Evolutionary conservation across 192 early-diverging fungal species (phyloP).

Genomic region (Coemansia sp.): DNA sequence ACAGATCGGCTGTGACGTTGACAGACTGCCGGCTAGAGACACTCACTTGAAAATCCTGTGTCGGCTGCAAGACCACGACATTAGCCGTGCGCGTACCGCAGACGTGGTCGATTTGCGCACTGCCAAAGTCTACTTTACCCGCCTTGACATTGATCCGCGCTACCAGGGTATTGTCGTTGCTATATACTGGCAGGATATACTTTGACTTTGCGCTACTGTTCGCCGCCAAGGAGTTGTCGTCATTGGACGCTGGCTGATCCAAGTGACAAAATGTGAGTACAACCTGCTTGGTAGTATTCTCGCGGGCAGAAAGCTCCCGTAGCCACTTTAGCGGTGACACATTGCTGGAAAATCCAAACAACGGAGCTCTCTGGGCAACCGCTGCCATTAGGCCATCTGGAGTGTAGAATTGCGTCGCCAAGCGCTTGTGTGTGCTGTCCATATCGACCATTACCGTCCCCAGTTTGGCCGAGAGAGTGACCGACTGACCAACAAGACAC

Average conservation of each 20-base stretch:
- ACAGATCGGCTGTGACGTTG: not conserved
- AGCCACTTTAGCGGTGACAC: slow-evolving; percentile 43
- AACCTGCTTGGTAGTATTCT: slow-evolving; percentile 14
- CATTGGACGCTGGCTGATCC: not conserved
- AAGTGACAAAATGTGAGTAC: slow-evolving; percentile 11
- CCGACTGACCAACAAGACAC: not conserved
- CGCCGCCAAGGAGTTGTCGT: not conserved
- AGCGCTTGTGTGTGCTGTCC: slow-evolving; percentile 8
- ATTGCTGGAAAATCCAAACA: slow-evolving; percentile 35
- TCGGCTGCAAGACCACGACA: slow-evolving; percentile 31
- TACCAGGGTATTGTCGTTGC: slow-evolving; percentile 9
- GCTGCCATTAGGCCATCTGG: slow-evolving; percentile 18
- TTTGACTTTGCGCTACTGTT: not conserved
- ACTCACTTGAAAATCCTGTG: slow-evolving; percentile 26
- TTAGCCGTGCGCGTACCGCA: slow-evolving; percentile 5
- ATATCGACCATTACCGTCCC: slow-evolving; percentile 39
- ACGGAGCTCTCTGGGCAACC: slow-evolving; percentile 16
- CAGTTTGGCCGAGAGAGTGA: slow-evolving; percentile 15
- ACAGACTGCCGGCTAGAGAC: slow-evolving; percentile 4
- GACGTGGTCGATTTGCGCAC: slow-evolving; percentile 2
- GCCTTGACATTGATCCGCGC: slow-evolving; percentile 15
- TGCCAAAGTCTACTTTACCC: slow-evolving; percentile 11
- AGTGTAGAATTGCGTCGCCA: slow-evolving; percentile 11
- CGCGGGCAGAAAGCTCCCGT: not conserved
- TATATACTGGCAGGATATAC: slow-evolving; percentile 19